Evolutionary conservation across 2,329 filamentous ascomycete species (phyloP), one percentile per base, ranked within the genome.

Genomic region (Gyromitra esculenta): DNA sequence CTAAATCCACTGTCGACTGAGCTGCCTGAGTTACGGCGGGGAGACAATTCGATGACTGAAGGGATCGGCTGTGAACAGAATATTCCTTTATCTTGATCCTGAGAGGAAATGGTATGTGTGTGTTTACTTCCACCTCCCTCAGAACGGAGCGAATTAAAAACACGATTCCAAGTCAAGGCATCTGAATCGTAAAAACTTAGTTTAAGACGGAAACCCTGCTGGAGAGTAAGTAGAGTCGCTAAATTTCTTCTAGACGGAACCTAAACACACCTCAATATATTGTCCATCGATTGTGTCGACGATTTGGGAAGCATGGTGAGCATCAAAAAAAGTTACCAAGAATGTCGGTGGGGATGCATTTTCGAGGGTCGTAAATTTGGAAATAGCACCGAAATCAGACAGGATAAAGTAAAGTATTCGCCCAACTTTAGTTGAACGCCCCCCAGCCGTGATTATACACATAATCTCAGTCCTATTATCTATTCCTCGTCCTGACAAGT

Each of bases 221-320:
- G 13, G 8, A 45, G 9, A 9, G n/a, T 75, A 7, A 71, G 59
- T 35, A n/a, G 45, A 25, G 13, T 6, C 1, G 7, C n/a, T 63
- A 39, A 4, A 69, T 7, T 35, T 60, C 8, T 9, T 39, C 8
- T 2, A 31, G 35, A 25, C 21, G 18, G 8, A 7, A 15, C 9
- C 9, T 5, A 4, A 31, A 52, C 50, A n/a, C 37, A 75, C 75
- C 54, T 69, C 71, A 9, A 69, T 41, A 66, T 79, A 79, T 56
- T 78, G 77, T 25, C 77, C 76, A 50, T 79, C 77, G 37, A 79
- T 45, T 15, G 65, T 69, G 54, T 79, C 76, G 25, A 79, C 48
- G 5, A 73, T 57, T 50, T 78, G 37, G 31, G 41, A 66, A n/a
- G 71, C 75, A 66, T 78, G 62, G 35, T 25, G 43, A 5, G 65